These are phyloP conservation scores for Kodamaea hsintzibuensis DNA, from an alignment of 805 yeast species.

Conservation along the genomic window DNA sequence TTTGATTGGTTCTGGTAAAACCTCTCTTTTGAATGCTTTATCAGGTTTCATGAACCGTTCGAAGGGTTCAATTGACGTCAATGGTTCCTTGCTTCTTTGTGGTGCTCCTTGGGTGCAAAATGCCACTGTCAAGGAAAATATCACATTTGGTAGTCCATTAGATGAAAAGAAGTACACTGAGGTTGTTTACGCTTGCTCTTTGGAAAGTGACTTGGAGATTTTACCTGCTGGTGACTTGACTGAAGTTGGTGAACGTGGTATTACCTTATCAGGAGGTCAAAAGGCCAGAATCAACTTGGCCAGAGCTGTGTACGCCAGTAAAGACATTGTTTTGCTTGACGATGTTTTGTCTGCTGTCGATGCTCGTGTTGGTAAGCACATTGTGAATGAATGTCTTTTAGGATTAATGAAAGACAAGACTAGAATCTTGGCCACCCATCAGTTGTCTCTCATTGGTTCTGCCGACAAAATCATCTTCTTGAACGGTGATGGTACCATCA, in stretches of 20 bases:
- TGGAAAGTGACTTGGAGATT: conserved; percentile 62
- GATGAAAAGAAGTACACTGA: conserved; percentile 52
- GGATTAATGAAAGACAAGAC: conserved; percentile 62
- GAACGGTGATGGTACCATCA: conserved; percentile 62
- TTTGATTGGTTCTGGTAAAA: conserved; percentile 81
- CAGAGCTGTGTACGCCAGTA: conserved; percentile 71
- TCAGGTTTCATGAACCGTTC: conserved; percentile 68
- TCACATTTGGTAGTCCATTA: conserved; percentile 61
- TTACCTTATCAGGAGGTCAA: conserved; percentile 88
- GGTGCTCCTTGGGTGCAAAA: conserved; percentile 87
- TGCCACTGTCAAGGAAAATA: conserved; percentile 74
- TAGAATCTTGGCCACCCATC: conserved; percentile 81
- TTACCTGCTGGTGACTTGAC: conserved; percentile 76
- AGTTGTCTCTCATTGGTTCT: conserved; percentile 63
- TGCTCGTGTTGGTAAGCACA: conserved; percentile 79
- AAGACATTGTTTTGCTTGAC: conserved; percentile 69
- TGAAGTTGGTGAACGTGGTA: conserved; percentile 85
- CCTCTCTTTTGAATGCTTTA: conserved; percentile 69
- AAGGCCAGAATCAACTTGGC: conserved; percentile 81
- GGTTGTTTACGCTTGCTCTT: conserved; percentile 65
- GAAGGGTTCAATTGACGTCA: conserved; percentile 51
- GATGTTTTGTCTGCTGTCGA: conserved; percentile 86
- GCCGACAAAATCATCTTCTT: conserved; percentile 74
- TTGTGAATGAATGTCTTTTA: conserved; percentile 65
- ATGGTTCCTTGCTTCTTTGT: conserved; percentile 54